Evolutionary conservation across 257 asterid genomes (phyloP).

Genomic region (Fraxinus cuspidata): DNA sequence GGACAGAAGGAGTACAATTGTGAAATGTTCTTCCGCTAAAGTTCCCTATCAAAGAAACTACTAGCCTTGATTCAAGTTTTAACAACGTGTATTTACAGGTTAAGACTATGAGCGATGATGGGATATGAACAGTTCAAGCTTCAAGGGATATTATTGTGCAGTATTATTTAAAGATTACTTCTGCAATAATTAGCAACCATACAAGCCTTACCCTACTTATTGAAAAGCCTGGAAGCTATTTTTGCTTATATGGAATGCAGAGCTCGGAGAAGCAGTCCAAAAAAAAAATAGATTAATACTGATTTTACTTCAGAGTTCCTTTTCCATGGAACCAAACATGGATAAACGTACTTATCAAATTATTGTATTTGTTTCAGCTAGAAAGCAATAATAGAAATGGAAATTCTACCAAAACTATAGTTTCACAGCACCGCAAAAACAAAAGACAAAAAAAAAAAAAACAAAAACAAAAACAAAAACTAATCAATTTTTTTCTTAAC

Average conservation of each 20-base stretch:
- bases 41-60: no score
- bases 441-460: not conserved
- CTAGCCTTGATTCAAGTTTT: not conserved
- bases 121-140: not conserved
- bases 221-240: not conserved
- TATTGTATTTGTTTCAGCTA: not conserved
- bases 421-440: not conserved
- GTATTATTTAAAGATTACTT: not conserved
- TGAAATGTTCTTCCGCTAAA: no score
- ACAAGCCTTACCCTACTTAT: not conserved
- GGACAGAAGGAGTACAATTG: no score
- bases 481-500: not conserved
- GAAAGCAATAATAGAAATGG: not conserved
- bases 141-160: not conserved
- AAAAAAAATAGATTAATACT: not conserved
- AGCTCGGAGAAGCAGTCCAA: not conserved
- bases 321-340: conserved; percentile 1
- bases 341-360: not conserved
- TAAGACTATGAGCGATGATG: not conserved
- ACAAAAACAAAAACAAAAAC: not conserved
- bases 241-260: not conserved
- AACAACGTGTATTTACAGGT: not conserved
- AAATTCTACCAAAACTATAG: not conserved
- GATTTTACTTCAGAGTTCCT: not conserved
- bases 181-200: not conserved